Evolutionary conservation across 768 basidiomycete genomes (phyloP).

Genomic region (Suillus tomentosus): DNA sequence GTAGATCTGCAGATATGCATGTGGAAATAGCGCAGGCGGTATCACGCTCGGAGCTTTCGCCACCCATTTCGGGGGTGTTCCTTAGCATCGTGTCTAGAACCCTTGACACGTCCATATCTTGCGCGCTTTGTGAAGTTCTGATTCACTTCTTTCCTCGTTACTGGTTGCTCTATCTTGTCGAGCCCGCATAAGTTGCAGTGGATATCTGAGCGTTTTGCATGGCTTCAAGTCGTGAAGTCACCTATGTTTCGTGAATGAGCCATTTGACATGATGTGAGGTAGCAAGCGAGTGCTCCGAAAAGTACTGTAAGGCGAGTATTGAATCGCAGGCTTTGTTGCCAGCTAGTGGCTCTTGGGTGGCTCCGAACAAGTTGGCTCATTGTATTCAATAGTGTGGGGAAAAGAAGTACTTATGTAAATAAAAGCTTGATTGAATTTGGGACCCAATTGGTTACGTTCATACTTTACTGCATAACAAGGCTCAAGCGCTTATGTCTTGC

Average conservation of each 20-base stretch:
- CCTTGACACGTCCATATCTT: background rate
- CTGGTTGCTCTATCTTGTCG: background rate
- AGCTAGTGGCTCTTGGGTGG: background rate
- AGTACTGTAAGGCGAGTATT: background rate
- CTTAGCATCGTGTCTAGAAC: background rate
- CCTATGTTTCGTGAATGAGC: background rate
- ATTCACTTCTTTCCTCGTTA: background rate
- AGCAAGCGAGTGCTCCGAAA: background rate
- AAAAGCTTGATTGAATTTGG: background rate
- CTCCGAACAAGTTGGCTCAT: too few species aligned
- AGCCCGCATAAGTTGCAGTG: background rate
- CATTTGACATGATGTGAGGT: background rate
- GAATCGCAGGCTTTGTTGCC: background rate
- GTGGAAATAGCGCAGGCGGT: background rate
- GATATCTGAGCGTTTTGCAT: background rate
- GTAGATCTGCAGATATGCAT: background rate
- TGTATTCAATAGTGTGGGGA: too few species aligned
- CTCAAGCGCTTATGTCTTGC: slow-evolving; percentile 12
- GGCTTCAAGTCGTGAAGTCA: background rate
- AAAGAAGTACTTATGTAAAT: too few species aligned
- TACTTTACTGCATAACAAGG: too few species aligned
- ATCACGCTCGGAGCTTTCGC: background rate
- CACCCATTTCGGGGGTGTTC: background rate
- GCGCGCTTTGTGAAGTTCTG: background rate
- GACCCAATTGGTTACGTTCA: background rate